Evolutionary conservation across 495 filamentous ascomycete genomes (phyloP).

Genomic region (Jackrogersella minutella): DNA sequence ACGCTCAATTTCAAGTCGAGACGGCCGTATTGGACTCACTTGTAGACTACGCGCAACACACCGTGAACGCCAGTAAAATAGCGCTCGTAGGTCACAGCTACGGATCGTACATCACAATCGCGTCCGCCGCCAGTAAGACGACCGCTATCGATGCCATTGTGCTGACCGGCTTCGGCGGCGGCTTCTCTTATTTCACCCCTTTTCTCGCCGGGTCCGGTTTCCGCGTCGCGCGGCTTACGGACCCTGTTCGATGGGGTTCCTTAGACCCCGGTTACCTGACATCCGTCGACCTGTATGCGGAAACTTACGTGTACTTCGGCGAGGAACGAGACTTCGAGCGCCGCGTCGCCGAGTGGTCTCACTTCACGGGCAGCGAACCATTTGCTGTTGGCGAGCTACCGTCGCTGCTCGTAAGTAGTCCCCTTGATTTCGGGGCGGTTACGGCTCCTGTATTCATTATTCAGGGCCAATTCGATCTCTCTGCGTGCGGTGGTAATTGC

Average conservation of each 20-base stretch:
- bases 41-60: slow-evolving; percentile 34
- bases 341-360: slow-evolving; percentile 38
- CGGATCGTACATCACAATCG: slow-evolving; percentile 40
- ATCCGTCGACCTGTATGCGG: slow-evolving; percentile 30
- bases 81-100: slow-evolving; percentile 46
- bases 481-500: slow-evolving; percentile 42
- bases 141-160: slow-evolving; percentile 35
- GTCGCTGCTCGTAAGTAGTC: slow-evolving; percentile 33
- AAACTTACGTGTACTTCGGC: slow-evolving; percentile 38
- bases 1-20: slow-evolving; percentile 44
- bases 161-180: slow-evolving; percentile 40
- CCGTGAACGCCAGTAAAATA: slow-evolving; percentile 34
- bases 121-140: slow-evolving; percentile 26
- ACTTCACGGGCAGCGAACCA: slow-evolving; percentile 37
- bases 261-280: slow-evolving; percentile 38
- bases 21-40: slow-evolving; percentile 39
- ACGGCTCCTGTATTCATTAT: slow-evolving; percentile 35
- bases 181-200: slow-evolving; percentile 36
- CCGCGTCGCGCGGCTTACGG: slow-evolving; percentile 29
- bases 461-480: slow-evolving; percentile 41
- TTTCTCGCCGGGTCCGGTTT: slow-evolving; percentile 38
- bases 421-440: slow-evolving; percentile 22
- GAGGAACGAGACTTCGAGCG: slow-evolving; percentile 37
- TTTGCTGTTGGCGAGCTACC: slow-evolving; percentile 41
- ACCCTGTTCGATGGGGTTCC: slow-evolving; percentile 34